A percentile compares a stretch with the other conserved stretches of the same genome.
Conservation (phyloP, 768 basidiomycete species). For the Russula abietina region DNA sequence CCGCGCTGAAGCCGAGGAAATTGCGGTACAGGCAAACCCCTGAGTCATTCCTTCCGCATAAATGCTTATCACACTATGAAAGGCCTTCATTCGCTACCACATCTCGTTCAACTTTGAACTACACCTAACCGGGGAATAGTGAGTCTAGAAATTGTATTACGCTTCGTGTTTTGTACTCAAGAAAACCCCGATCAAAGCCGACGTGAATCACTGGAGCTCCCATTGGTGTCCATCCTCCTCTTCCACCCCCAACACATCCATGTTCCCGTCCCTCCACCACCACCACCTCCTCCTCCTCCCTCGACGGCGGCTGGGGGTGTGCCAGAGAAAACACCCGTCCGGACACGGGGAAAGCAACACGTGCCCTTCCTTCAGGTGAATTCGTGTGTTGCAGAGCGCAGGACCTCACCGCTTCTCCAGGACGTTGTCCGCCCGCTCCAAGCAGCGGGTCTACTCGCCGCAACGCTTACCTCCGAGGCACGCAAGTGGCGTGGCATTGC, state of each 20-base stretch:
- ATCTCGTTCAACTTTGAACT: conserved; percentile 46
- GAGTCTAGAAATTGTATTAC: conserved; percentile 27
- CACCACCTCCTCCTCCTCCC: too few relatives aligned
- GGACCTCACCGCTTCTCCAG: conserved; percentile 31
- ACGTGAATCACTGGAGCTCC: conserved; percentile 35
- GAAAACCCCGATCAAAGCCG: conserved; percentile 36
- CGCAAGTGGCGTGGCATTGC: conserved; percentile 49
- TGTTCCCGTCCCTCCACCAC: conserved; percentile 34
- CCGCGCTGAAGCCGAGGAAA: conserved; percentile 39
- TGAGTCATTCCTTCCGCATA: neutral
- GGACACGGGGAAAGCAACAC: conserved; percentile 21
- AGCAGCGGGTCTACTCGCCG: conserved; percentile 42
- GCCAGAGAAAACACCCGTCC: neutral
- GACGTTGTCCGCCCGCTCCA: conserved; percentile 41
- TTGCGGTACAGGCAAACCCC: conserved; percentile 38
- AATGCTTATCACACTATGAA: neutral
- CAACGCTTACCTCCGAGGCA: conserved; percentile 30
- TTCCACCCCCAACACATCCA: conserved; percentile 43
- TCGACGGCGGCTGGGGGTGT: neutral
- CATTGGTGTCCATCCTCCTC: conserved; percentile 40
- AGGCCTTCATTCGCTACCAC: conserved; percentile 48
- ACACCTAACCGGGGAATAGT: conserved; percentile 53
- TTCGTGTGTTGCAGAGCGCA: conserved; percentile 12
- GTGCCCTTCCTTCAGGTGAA: conserved; percentile 26
- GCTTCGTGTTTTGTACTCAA: neutral